Percentiles rank a stretch among this genome's conserved stretches.
These are phyloP conservation scores for Thuja plicata DNA, from an alignment of 83 land plant species.

Conservation along the genomic window DNA sequence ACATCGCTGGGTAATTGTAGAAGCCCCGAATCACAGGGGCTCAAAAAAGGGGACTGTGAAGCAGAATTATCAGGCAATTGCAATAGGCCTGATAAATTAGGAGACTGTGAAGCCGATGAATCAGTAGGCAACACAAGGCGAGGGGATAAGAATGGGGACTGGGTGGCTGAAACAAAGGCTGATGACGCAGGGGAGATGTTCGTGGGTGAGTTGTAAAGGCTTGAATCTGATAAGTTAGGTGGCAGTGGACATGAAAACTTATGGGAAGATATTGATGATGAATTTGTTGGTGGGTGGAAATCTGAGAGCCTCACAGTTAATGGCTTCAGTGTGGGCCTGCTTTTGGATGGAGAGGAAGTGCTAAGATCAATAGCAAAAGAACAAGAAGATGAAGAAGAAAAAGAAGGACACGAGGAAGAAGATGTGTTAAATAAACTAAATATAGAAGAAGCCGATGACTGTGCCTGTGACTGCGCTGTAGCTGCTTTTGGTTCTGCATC, in stretches of 20 bases:
- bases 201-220: constrained; percentile 56
- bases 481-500: background rate
- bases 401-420: background rate
- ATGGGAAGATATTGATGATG: constrained; percentile 25
- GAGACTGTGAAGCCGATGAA: background rate
- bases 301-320: constrained; percentile 2
- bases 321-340: constrained; percentile 13
- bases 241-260: constrained; percentile 15
- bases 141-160: constrained; percentile 82
- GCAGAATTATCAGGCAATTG: constrained; percentile 2
- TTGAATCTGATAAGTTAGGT: constrained; percentile 27
- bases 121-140: constrained; percentile 26
- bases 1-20: constrained; percentile 3
- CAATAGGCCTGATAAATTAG: background rate
- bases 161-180: constrained; percentile 81
- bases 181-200: constrained; percentile 71
- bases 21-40: constrained; percentile 11
- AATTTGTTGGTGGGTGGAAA: constrained; percentile 4
- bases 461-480: constrained; percentile 9
- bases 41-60: constrained; percentile 14
- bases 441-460: constrained; percentile 2
- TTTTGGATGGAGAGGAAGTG: constrained; percentile 2
- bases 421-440: background rate
- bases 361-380: background rate
- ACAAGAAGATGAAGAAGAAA: background rate